Base-by-base conservation (phyloP, 2,329 filamentous ascomycete species). In the Emergomyces pasteurianus region DNA sequence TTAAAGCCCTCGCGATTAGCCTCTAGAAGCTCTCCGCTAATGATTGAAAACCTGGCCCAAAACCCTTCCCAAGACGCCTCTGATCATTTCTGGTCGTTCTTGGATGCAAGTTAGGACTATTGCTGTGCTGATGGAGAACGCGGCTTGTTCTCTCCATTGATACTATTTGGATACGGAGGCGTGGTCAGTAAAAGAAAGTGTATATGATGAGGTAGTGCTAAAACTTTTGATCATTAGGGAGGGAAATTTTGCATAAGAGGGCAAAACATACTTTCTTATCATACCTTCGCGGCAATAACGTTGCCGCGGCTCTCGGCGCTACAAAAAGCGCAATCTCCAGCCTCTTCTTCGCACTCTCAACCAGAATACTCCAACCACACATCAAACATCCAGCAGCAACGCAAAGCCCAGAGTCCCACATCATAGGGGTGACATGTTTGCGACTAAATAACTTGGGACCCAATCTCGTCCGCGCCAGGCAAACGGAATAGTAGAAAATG, bases 401-500 rank as follows among this genome's bases (percentile, higher is more conserved):
- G 67, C 89, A 92, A 10, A 90, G 69, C 16, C 78, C 78, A 40
- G 77, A 76, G 68, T 83, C 81, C 80, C 80, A 83, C 78, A 80
- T 81, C 70, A 79, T 73, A 6, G 81, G 80, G 36, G 78, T 79
- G 28, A 81, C 69, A 1, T 72, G 72, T 62, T 83, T 79, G 21
- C 70, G 77, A n/a, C 83, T 81, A 28, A 92, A 75, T 14, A 92
- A 26, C 40, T 71, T 81, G 0, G 90, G 90, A 0, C 90, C 90
- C 7, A 94, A 63, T 36, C 88, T 81, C 1, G 86, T 91, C 52
- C 90, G 83, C 6, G 84, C 80, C 0, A 95, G 82, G 70, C 90
- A 95, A 3, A 95, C 87, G 34, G 87, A 86, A 71, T 95, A 95
- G 76, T 92, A 95, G 72, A 92, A 94, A 12, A 91, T 76, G 0